Percentiles rank a stretch among this genome's conserved stretches.
Conservation (phyloP, 1,284 basidiomycete species). For the Meira miltonrushii region DNA sequence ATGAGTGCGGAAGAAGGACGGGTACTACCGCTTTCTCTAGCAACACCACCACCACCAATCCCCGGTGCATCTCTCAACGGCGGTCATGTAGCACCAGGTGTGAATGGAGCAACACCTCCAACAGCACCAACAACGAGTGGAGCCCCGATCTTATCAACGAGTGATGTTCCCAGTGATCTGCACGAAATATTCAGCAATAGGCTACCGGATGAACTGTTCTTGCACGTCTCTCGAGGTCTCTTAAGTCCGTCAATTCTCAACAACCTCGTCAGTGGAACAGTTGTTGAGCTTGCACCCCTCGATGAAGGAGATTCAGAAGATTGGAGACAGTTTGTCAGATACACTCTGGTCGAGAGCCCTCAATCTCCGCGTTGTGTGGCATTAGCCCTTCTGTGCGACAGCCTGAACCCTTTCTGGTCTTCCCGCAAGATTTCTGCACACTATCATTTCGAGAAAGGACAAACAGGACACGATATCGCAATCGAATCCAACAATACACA, state of each 20-base stretch:
- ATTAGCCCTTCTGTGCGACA: conserved; percentile 54
- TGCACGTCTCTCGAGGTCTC: conserved; percentile 87
- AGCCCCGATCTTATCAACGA: conserved; percentile 64
- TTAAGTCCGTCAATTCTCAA: conserved; percentile 79
- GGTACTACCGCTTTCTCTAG: conserved; percentile 80
- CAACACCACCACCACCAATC: conserved; percentile 58
- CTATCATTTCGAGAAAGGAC: conserved; percentile 41
- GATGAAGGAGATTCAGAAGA: conserved; percentile 92
- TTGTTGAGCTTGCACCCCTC: conserved; percentile 79
- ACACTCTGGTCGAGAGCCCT: conserved; percentile 85
- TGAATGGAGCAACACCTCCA: conserved; percentile 51
- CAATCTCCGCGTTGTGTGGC: conserved; percentile 84
- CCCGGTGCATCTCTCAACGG: not conserved
- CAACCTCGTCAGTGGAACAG: conserved; percentile 77
- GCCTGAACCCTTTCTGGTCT: conserved; percentile 47
- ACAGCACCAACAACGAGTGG: conserved; percentile 58
- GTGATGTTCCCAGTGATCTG: conserved; percentile 83
- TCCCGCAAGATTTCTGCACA: conserved; percentile 41
- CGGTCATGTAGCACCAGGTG: conserved; percentile 8
- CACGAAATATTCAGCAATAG: conserved; percentile 93
- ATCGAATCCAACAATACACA: conserved; percentile 66
- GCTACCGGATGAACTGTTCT: conserved; percentile 93
- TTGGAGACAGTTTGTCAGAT: conserved; percentile 88
- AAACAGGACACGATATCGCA: conserved; percentile 22
- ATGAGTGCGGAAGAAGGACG: conserved; percentile 78